A percentile compares a stretch with the other conserved stretches of the same genome.
These are phyloP conservation scores for Conringia planisiliqua DNA, from an alignment of 345 rosid genomes.

Conservation along the genomic window DNA sequence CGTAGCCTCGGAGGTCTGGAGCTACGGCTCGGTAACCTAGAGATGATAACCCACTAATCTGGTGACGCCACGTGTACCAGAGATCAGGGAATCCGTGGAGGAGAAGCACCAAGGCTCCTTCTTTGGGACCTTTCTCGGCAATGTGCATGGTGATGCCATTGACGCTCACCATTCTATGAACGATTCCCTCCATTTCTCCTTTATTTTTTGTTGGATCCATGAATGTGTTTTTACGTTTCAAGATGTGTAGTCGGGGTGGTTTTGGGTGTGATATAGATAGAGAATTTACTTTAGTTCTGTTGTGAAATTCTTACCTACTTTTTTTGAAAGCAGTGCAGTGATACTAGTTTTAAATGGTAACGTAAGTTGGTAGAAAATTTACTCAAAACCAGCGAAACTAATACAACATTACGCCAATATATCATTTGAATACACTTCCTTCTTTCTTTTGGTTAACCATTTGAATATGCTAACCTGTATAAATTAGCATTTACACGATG, in stretches of 20 bases:
- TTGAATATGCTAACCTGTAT: background rate
- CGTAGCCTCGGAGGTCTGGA: conserved; percentile 81
- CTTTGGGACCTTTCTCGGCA: conserved; percentile 60
- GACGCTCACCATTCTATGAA: conserved; percentile 48
- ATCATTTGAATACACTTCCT: too few relatives aligned
- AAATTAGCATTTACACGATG: background rate
- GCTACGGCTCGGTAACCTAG: conserved; percentile 64
- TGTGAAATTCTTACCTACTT: background rate
- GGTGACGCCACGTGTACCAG: conserved; percentile 93
- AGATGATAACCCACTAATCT: conserved; percentile 51
- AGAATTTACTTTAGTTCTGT: background rate
- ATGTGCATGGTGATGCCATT: conserved; percentile 77
- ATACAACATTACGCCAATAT: too few relatives aligned
- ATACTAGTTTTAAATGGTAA: conserved; percentile 2
- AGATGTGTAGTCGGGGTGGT: background rate
- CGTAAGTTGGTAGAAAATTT: background rate
- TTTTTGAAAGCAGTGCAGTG: background rate
- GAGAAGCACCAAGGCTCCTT: conserved; percentile 54
- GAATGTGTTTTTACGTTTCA: background rate
- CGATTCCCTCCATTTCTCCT: conserved; percentile 45
- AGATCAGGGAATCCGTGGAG: conserved; percentile 87
- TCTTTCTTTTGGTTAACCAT: background rate
- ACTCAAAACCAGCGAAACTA: background rate
- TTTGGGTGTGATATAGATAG: conserved; percentile 6
- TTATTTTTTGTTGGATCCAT: background rate